Evolutionary conservation across 2,329 filamentous ascomycete genomes (phyloP).

Genomic region (Aspergillus vadensis): DNA sequence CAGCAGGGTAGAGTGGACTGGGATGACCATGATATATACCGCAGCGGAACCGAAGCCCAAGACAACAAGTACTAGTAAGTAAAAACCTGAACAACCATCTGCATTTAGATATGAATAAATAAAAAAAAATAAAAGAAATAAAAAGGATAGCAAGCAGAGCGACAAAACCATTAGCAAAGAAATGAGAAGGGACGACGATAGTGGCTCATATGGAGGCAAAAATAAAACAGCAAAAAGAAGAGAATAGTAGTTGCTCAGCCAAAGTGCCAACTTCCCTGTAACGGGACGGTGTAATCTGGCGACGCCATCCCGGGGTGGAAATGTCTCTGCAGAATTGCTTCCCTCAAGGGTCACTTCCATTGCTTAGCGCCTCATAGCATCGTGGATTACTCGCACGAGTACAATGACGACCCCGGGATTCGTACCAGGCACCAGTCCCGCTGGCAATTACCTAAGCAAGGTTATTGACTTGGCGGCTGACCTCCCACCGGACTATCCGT

Average conservation of each 20-base stretch:
- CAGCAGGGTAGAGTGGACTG: too few species aligned
- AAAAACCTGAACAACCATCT: too few species aligned
- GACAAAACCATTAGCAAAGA: neutral
- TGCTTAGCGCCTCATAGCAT: constrained; percentile 57
- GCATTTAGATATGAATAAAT: too few species aligned
- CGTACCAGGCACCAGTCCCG: constrained; percentile 56
- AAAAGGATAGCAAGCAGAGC: too few species aligned
- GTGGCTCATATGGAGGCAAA: neutral
- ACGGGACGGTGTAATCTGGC: constrained; percentile 54
- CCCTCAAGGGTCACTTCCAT: constrained; percentile 58
- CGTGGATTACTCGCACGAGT: constrained; percentile 60
- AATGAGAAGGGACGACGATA: neutral
- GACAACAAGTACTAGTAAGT: too few species aligned
- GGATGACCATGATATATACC: too few species aligned
- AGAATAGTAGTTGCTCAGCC: constrained; percentile 40
- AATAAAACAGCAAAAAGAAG: constrained; percentile 29
- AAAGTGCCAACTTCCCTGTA: constrained; percentile 40
- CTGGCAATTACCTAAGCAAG: constrained; percentile 41
- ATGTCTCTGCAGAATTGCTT: constrained; percentile 61
- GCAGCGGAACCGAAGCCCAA: too few species aligned
- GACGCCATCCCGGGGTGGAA: constrained; percentile 58
- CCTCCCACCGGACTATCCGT: constrained; percentile 47
- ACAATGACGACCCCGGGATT: constrained; percentile 54
- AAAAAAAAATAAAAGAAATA: too few species aligned
- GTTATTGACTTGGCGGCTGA: constrained; percentile 38